phyloP scores from a whole-genome alignment of 2,329 filamentous ascomycete genomes.

The Rhexocercosporidium sp. region DNA sequence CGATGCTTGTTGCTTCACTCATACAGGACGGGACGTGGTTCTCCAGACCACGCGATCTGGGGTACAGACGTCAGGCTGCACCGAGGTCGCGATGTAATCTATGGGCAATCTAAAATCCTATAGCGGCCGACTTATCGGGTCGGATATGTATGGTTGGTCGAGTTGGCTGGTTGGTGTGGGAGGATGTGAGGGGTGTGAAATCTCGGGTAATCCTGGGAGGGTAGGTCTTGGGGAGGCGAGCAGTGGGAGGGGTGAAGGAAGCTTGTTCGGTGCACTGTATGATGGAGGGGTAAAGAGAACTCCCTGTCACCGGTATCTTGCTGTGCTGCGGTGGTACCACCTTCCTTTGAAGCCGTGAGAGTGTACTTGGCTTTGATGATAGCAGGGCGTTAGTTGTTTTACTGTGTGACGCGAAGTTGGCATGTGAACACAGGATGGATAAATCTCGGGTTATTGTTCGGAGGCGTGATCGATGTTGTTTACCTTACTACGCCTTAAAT shows the following conservation, averaged over 20 bases:
- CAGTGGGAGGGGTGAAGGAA: background rate
- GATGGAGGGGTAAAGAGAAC: background rate
- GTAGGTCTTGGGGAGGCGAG: background rate
- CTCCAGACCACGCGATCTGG: conserved; percentile 4
- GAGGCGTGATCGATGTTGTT: background rate
- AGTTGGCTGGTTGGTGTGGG: background rate
- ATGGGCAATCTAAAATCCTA: background rate
- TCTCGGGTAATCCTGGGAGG: conserved; percentile 3
- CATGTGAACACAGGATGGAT: background rate
- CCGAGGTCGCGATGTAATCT: background rate
- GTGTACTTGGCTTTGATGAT: background rate
- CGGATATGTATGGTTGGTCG: background rate
- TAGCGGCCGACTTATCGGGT: background rate
- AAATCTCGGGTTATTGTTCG: background rate
- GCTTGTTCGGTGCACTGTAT: background rate
- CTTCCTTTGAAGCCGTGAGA: background rate
- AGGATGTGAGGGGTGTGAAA: background rate
- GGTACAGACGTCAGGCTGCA: background rate
- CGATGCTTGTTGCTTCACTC: background rate
- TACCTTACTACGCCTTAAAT: background rate
- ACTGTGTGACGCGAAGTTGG: background rate
- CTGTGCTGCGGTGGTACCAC: background rate
- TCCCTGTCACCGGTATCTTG: background rate
- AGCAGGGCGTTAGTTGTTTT: background rate
- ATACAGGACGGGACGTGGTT: background rate